Percentiles rank a stretch among this genome's conserved stretches.
These are phyloP conservation scores for Xylariaceae sp. DNA, from an alignment of 2,329 filamentous ascomycete genomes.

Conservation along the genomic window DNA sequence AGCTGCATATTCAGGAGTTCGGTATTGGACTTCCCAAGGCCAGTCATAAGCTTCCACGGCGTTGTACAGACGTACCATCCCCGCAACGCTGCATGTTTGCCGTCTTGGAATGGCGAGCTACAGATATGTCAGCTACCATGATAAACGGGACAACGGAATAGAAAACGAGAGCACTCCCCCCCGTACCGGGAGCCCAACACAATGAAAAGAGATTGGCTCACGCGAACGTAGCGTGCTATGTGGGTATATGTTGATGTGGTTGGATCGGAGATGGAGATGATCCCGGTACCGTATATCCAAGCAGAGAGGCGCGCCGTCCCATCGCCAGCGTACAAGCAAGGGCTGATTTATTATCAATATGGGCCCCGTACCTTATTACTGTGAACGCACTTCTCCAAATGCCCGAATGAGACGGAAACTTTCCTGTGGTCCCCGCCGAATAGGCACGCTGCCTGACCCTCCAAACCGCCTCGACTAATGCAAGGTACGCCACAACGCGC, in stretches of 20 bases:
- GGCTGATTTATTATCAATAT: neutral
- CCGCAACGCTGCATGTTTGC: neutral
- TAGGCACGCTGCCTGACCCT: constrained; percentile 18
- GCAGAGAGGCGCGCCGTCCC: no score
- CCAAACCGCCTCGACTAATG: constrained; percentile 16
- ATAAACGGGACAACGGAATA: neutral
- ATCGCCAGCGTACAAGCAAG: no score
- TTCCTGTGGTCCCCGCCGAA: constrained; percentile 13
- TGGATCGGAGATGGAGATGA: no score
- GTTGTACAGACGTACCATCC: neutral
- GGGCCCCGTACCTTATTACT: no score
- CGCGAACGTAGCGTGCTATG: no score
- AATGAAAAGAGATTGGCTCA: neutral
- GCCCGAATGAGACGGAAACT: constrained; percentile 3
- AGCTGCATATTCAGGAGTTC: neutral
- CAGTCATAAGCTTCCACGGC: neutral
- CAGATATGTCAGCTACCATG: neutral
- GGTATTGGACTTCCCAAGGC: neutral
- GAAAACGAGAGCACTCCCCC: no score
- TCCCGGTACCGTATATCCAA: no score
- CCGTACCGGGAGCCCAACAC: neutral
- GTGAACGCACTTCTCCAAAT: neutral
- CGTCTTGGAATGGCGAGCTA: neutral
- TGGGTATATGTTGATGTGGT: no score
- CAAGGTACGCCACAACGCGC: constrained; percentile 22